A percentile compares a stretch with the other conserved stretches of the same genome.
Conservation (phyloP, 495 filamentous ascomycete genomes). For the Astrothelium subdiscretum region DNA sequence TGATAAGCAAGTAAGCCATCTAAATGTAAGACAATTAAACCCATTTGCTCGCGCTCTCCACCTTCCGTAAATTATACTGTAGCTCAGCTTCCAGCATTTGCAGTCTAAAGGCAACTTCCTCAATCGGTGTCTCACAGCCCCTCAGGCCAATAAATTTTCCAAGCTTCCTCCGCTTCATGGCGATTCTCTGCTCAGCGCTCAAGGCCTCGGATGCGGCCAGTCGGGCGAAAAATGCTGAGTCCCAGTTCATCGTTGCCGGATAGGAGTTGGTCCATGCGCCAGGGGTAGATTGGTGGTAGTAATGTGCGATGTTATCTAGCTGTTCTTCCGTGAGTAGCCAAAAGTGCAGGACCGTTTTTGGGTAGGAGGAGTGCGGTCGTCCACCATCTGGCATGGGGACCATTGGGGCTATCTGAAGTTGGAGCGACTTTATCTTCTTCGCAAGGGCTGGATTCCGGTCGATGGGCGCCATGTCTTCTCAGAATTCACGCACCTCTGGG, state of each 20-base stretch:
- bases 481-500: background rate
- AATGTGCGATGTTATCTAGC: conserved; percentile 58
- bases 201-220: conserved; percentile 9
- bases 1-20: background rate
- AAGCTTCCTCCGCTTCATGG: conserved; percentile 31
- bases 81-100: conserved; percentile 13
- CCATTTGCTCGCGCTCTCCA: background rate
- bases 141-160: conserved; percentile 32
- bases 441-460: conserved; percentile 17
- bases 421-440: conserved; percentile 22
- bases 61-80: background rate
- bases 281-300: conserved; percentile 64
- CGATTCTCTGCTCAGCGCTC: conserved; percentile 15
- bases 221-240: conserved; percentile 21
- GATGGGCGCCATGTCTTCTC: conserved; percentile 10
- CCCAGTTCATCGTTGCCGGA: conserved; percentile 43
- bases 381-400: conserved; percentile 45
- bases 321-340: conserved; percentile 61
- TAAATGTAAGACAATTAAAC: background rate
- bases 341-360: conserved; percentile 52
- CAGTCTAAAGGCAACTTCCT: conserved; percentile 25
- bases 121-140: conserved; percentile 29
- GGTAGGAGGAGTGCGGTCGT: conserved; percentile 52
- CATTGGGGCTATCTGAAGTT: conserved; percentile 43
- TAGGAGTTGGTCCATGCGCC: conserved; percentile 44